Conservation (phyloP, 495 filamentous ascomycete genomes). For the Mytilinidion resinicola region DNA sequence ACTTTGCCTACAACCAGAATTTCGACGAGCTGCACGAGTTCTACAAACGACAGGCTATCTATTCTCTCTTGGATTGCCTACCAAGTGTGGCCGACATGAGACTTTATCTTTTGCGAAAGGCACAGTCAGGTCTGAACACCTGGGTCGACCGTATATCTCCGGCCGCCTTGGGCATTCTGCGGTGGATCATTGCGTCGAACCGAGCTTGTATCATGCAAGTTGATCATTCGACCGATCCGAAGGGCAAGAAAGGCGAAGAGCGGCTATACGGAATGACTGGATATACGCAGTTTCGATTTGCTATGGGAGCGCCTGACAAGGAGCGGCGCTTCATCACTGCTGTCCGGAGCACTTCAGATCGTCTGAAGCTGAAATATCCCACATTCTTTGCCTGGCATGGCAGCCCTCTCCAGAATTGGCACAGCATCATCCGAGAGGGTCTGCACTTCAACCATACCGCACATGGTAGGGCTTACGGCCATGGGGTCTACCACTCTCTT, state of each 20-base stretch:
- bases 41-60: constrained; percentile 50
- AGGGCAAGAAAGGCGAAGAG: constrained; percentile 35
- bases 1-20: constrained; percentile 47
- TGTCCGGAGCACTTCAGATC: constrained; percentile 45
- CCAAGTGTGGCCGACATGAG: constrained; percentile 62
- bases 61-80: constrained; percentile 58
- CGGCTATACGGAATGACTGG: constrained; percentile 58
- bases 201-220: constrained; percentile 78
- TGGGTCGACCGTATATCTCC: constrained; percentile 62
- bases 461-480: constrained; percentile 65
- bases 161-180: constrained; percentile 60
- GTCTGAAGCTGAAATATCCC: constrained; percentile 45
- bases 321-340: constrained; percentile 71
- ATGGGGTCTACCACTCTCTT: constrained; percentile 76
- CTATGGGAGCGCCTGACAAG: constrained; percentile 86
- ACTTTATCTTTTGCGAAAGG: constrained; percentile 46
- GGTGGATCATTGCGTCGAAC: constrained; percentile 91
- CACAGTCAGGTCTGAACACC: constrained; percentile 43
- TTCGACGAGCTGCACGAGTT: constrained; percentile 47
- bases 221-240: constrained; percentile 34
- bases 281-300: constrained; percentile 79
- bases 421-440: constrained; percentile 79
- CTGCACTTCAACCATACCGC: constrained; percentile 58
- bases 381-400: constrained; percentile 85
- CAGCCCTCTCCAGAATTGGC: constrained; percentile 74